Conservation (phyloP, 1,139 yeast genomes). For the Suhomyces terraborum region DNA sequence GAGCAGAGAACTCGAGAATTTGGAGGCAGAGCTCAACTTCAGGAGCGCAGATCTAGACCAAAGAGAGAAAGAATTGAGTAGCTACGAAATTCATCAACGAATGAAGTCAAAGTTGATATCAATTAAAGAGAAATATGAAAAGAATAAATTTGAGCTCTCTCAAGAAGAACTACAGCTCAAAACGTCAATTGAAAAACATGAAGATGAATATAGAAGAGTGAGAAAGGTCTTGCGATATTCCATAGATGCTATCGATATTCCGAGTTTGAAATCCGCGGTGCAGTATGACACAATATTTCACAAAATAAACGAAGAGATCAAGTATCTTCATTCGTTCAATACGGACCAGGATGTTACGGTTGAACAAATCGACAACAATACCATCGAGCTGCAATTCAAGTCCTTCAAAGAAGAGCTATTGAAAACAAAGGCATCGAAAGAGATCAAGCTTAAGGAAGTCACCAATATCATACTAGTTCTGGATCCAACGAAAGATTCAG, state of each 20-base stretch:
- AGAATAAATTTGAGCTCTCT: conserved; percentile 11
- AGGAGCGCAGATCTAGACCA: conserved; percentile 10
- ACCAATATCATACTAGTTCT: conserved; percentile 13
- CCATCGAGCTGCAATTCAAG: conserved; percentile 11
- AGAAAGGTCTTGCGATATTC: conserved; percentile 10
- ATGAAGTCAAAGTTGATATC: conserved; percentile 9
- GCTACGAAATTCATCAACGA: conserved; percentile 3
- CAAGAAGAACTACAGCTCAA: conserved; percentile 17
- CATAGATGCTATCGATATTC: conserved; percentile 6
- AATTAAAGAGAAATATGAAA: conserved; percentile 17
- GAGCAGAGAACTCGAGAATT: conserved; percentile 9
- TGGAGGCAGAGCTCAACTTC: conserved; percentile 12
- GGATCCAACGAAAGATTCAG: conserved; percentile 1
- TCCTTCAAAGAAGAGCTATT: conserved; percentile 13
- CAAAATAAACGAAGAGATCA: conserved; percentile 16
- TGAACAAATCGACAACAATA: conserved; percentile 6
- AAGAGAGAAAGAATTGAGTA: conserved; percentile 12
- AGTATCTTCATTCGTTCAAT: conserved; percentile 8
- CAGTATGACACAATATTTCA: conserved; percentile 13
- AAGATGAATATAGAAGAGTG: conserved; percentile 14
- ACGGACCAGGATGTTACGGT: conserved; percentile 4
- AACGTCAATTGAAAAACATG: conserved; percentile 13
- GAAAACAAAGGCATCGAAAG: conserved; percentile 13
- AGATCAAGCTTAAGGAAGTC: conserved; percentile 14
- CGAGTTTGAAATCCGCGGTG: not conserved